phyloP scores from a whole-genome alignment of 805 yeast genomes.

The Kuraishia ogatae region DNA sequence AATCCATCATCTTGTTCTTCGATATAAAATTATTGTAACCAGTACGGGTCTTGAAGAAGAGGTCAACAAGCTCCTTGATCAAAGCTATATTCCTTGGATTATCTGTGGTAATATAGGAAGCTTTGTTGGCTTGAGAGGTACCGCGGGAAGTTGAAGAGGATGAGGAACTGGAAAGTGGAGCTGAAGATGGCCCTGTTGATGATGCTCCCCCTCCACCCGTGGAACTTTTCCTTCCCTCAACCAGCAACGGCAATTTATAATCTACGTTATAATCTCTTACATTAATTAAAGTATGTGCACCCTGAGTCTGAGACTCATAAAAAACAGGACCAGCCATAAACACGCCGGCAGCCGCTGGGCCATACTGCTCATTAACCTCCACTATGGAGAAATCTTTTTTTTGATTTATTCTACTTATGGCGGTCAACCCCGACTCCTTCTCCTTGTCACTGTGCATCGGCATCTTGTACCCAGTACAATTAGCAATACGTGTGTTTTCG shows the following conservation, averaged over 20 bases:
- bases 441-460: neutral
- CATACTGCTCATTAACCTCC: neutral
- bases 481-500: neutral
- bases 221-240: neutral
- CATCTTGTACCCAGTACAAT: neutral
- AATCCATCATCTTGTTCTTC: neutral
- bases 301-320: neutral
- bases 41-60: constrained; percentile 1
- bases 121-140: neutral
- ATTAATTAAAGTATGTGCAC: neutral
- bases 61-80: neutral
- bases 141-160: too few relatives aligned
- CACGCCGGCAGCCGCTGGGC: neutral
- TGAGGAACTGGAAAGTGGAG: too few relatives aligned
- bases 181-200: too few relatives aligned
- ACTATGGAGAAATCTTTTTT: neutral
- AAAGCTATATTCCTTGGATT: neutral
- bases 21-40: neutral
- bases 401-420: neutral
- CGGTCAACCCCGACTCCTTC: neutral
- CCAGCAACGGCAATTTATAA: neutral
- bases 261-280: neutral
- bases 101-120: neutral
- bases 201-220: too few relatives aligned
- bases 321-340: neutral